A percentile compares a stretch with the other conserved stretches of the same genome.
These are phyloP conservation scores for Phlebiopsis flavidoalba DNA, from an alignment of 768 basidiomycete genomes.

Conservation along the genomic window DNA sequence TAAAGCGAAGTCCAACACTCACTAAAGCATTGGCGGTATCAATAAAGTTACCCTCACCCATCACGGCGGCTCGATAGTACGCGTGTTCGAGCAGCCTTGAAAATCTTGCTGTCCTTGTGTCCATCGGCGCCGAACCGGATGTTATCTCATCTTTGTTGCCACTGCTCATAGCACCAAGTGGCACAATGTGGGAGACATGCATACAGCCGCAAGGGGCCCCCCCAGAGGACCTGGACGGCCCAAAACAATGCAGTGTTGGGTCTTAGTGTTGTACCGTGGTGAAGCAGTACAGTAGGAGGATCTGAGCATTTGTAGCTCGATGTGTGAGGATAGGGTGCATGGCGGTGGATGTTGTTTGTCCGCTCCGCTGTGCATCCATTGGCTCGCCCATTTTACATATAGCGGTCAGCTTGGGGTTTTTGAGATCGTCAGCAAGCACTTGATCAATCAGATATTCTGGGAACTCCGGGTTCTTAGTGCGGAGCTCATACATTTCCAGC, in stretches of 20 bases:
- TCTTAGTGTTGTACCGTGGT: conserved; percentile 7
- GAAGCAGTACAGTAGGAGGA: not conserved
- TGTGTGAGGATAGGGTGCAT: too few species aligned
- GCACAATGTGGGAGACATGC: conserved; percentile 42
- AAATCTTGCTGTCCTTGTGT: conserved; percentile 34
- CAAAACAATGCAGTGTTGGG: too few species aligned
- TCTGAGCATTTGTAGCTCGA: too few species aligned
- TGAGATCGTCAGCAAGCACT: too few species aligned
- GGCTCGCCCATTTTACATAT: too few species aligned
- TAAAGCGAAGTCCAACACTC: conserved; percentile 3
- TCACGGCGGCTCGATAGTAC: conserved; percentile 6
- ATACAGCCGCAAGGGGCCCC: conserved; percentile 31
- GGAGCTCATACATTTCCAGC: too few species aligned
- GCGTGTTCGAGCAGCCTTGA: conserved; percentile 39
- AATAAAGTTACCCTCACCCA: conserved; percentile 10
- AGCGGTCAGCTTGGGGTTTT: too few species aligned
- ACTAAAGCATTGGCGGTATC: conserved; percentile 40
- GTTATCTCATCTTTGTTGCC: conserved; percentile 34
- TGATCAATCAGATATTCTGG: too few species aligned
- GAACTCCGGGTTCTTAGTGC: too few species aligned
- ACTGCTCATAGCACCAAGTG: conserved; percentile 40
- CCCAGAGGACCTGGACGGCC: conserved; percentile 12
- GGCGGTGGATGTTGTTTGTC: too few species aligned
- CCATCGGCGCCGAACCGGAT: conserved; percentile 32
- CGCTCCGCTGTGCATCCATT: too few species aligned